Evolutionary conservation across 192 early-diverging fungal species (phyloP), one percentile per base, ranked within the genome.

Genomic region (Spizellomyces sp.): DNA sequence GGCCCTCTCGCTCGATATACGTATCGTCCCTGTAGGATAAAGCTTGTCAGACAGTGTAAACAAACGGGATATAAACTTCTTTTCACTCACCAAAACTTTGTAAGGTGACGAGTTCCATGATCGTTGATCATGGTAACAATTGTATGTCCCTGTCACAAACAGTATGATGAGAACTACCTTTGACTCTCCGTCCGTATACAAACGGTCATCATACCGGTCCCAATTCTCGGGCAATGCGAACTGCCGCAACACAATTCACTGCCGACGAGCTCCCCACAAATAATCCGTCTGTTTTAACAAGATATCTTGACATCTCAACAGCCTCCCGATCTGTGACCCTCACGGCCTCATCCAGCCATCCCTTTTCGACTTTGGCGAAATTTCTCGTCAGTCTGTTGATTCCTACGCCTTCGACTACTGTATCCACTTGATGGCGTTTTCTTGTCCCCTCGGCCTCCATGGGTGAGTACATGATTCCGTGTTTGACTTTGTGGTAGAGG

Each of bases 401-500:
- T 0, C 97, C 97, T 8, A 99, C 87, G 6, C 97, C 97, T 80
- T 99, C 97, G 0, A 99, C 94, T 27, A 99, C 86, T 42, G 97
- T 92, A 72, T 99, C 97, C n/a, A 98, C 92, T 74, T 99, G 97
- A 78, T 99, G 95, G 8, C 97, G 89, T 56, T 84, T 83, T 27
- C 97, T 78, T 7, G 86, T 91, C 8, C 97, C 97, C 73, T 99
- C 97, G 45, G 88, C 84, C 73, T 99, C 96, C 2, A 84, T 88
- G 1, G 86, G 84, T 5, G 94, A 82, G 80, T 94, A 99, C 93
- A 99, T 90, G 71, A 95, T 87, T 56, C 90, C 90, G 77, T 94
- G 90, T 72, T 93, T 93, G 76, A 99, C 88, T 64, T 92, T 93
- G 82, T 96, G 89, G 70, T 88, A 95, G 48, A 99, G 73, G 5